Conservation (phyloP, 148 eudicot species). For the Rhododendron griersonianum region DNA sequence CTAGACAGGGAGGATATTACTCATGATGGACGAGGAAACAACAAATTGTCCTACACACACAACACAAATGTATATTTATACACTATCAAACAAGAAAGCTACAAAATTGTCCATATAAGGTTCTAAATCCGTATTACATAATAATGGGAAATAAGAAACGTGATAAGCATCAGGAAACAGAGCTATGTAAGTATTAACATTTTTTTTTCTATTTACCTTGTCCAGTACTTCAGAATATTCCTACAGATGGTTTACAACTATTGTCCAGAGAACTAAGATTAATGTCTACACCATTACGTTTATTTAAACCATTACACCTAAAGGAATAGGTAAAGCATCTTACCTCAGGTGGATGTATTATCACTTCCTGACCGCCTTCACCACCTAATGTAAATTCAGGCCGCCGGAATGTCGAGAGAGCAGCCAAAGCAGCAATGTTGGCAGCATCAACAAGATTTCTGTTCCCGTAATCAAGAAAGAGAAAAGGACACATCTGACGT, state of each 20-base stretch:
- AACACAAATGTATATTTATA: neutral
- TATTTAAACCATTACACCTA: neutral
- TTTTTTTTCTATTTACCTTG: neutral
- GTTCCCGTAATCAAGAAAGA: slow-evolving; percentile 11
- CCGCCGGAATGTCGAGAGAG: slow-evolving; percentile 79
- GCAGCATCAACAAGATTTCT: slow-evolving; percentile 99
- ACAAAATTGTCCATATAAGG: neutral
- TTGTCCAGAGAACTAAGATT: neutral
- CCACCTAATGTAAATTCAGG: slow-evolving; percentile 90
- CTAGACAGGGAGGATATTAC: neutral
- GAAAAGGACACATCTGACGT: neutral
- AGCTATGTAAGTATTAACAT: neutral
- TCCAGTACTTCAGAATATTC: neutral
- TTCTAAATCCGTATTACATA: neutral
- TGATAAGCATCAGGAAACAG: neutral
- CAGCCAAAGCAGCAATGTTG: slow-evolving; percentile 92
- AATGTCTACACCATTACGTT: neutral
- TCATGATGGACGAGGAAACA: neutral
- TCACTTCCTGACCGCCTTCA: slow-evolving; percentile 73
- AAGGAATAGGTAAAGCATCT: neutral
- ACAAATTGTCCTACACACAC: neutral
- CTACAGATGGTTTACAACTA: neutral
- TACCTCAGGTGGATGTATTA: slow-evolving; percentile 75
- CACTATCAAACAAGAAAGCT: neutral
- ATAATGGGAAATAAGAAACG: neutral